A percentile compares a stretch with the other conserved stretches of the same genome.
Conservation (phyloP, 1,139 yeast genomes). For the Protomyces pachydermus region DNA sequence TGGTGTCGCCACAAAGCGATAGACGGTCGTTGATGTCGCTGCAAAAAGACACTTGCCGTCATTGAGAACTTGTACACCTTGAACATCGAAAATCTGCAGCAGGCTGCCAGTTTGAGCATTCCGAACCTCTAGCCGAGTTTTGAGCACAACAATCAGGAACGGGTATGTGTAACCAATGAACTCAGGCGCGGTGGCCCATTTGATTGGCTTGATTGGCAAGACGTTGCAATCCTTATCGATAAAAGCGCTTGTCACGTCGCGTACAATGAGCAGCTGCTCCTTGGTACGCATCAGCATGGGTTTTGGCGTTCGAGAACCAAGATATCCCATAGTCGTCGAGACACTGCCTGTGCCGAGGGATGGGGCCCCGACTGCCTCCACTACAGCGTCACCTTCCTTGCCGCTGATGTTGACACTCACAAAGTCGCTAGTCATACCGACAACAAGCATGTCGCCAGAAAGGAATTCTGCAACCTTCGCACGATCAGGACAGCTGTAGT, state of each 20-base stretch:
- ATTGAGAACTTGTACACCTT: slow-evolving; percentile 26
- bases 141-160: slow-evolving; percentile 36
- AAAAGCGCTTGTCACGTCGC: slow-evolving; percentile 35
- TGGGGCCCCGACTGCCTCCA: slow-evolving; percentile 28
- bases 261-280: slow-evolving; percentile 35
- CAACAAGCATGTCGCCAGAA: slow-evolving; percentile 38
- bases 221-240: slow-evolving; percentile 33
- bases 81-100: slow-evolving; percentile 30
- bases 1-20: slow-evolving; percentile 35
- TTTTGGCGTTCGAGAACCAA: slow-evolving; percentile 29
- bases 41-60: slow-evolving; percentile 33
- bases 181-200: slow-evolving; percentile 35
- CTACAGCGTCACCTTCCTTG: slow-evolving; percentile 12
- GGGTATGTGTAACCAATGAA: slow-evolving; percentile 38
- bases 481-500: slow-evolving; percentile 41
- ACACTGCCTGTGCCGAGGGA: slow-evolving; percentile 29
- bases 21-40: slow-evolving; percentile 36
- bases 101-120: slow-evolving; percentile 29
- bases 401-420: slow-evolving; percentile 34
- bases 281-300: slow-evolving; percentile 30
- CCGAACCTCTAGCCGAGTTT: slow-evolving; percentile 30
- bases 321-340: slow-evolving; percentile 30
- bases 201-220: slow-evolving; percentile 32
- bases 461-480: slow-evolving; percentile 41
- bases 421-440: slow-evolving; percentile 39